Evolutionary conservation across 805 yeast species (phyloP).

Genomic region (Monosporozyma servazzii): DNA sequence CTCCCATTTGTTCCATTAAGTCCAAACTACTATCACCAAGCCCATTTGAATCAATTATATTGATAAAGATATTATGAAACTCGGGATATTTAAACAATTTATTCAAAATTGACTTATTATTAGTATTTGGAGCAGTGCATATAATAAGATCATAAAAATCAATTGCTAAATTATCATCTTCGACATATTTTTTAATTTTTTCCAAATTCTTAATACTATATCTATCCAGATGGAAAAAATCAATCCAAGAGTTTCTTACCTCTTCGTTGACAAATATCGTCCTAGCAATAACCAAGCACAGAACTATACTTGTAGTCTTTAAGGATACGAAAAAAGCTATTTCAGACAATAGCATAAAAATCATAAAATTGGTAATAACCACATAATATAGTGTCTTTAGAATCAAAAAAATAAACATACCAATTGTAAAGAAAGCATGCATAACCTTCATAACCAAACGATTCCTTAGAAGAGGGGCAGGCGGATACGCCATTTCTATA

Average conservation of each 20-base stretch:
- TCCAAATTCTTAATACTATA: constrained; percentile 6
- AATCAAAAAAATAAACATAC: constrained; percentile 7
- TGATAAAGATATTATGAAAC: not conserved
- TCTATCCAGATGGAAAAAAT: constrained; percentile 10
- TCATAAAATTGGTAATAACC: constrained; percentile 15
- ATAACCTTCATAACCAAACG: not conserved
- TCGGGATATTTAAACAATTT: not conserved
- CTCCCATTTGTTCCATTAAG: not conserved
- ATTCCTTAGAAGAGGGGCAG: not conserved
- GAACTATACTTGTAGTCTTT: constrained; percentile 10
- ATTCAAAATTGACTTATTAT: not conserved
- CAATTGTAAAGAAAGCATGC: not conserved
- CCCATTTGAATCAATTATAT: not conserved
- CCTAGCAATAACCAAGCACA: constrained; percentile 10
- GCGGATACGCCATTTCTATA: not conserved
- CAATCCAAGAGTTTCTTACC: constrained; percentile 23
- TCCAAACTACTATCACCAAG: not conserved
- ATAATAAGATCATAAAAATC: not conserved
- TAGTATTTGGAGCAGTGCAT: not conserved
- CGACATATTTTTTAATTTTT: not conserved
- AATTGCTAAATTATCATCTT: not conserved
- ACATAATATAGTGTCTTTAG: constrained; percentile 17
- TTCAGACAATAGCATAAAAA: constrained; percentile 15
- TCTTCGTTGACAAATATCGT: constrained; percentile 18
- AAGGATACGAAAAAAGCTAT: constrained; percentile 14